Percentiles rank a stretch among this genome's conserved stretches.
These are phyloP conservation scores for Fusarium nelsonii DNA, from an alignment of 2,329 filamentous ascomycete genomes.

Conservation along the genomic window DNA sequence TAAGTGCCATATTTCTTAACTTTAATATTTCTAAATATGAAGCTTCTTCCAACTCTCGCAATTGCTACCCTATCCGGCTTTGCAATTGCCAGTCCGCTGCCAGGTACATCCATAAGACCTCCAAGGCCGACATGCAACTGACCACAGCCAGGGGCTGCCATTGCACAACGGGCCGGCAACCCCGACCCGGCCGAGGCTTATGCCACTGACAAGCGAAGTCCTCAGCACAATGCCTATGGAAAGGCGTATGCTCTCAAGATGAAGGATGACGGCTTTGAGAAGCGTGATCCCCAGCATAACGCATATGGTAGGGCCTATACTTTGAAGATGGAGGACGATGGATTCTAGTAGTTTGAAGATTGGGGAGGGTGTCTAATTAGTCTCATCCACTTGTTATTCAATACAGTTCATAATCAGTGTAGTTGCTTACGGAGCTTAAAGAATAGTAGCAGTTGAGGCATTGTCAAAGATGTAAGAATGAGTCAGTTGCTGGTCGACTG, in stretches of 20 bases:
- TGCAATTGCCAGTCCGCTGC: not conserved
- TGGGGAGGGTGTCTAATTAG: no score
- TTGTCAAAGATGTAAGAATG: no score
- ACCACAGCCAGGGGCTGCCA: fast-evolving
- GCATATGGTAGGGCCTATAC: not conserved
- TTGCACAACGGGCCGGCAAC: not conserved
- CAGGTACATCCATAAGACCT: fast-evolving
- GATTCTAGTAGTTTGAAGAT: not conserved
- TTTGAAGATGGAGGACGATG: conserved; percentile 6
- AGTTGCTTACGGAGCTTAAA: no score
- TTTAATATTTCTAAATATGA: not conserved
- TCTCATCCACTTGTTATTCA: no score
- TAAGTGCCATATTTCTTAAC: no score
- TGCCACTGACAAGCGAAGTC: not conserved
- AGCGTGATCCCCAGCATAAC: not conserved
- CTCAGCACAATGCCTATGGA: not conserved
- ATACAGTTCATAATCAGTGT: no score
- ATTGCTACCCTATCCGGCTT: not conserved
- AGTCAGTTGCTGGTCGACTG: no score
- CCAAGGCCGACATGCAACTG: fast-evolving
- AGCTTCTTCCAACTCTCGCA: not conserved
- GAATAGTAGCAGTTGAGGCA: no score
- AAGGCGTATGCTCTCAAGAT: not conserved
- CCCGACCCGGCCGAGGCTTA: not conserved
- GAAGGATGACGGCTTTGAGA: not conserved